These are phyloP conservation scores for Fraxinus sp. DNA, from an alignment of 305 asterid genomes.

Conservation along the genomic window DNA sequence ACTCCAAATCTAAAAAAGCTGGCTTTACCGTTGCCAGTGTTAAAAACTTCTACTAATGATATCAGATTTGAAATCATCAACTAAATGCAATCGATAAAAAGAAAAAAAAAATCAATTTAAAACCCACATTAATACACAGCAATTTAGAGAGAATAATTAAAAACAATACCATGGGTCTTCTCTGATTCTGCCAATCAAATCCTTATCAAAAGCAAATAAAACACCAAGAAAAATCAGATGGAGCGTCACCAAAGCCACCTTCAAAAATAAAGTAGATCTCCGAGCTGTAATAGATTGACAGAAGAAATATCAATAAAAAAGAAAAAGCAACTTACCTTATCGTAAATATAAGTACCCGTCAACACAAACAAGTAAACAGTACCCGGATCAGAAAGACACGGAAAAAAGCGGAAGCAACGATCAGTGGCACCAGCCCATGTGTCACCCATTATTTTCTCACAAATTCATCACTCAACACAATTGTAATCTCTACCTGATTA, in stretches of 20 bases:
- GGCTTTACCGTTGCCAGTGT: not conserved
- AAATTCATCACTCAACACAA: constrained; percentile 29
- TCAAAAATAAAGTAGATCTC: constrained; percentile 72
- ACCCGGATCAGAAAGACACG: constrained; percentile 95
- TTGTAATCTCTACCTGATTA: constrained; percentile 27
- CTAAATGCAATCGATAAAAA: constrained; percentile 5
- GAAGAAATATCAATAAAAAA: not conserved
- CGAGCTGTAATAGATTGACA: constrained; percentile 51
- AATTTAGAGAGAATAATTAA: not conserved
- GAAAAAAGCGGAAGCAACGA: constrained; percentile 70
- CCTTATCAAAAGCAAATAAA: constrained; percentile 57
- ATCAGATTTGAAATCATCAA: constrained; percentile 24
- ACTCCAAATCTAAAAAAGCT: not conserved
- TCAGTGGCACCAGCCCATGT: constrained; percentile 58
- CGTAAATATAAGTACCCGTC: constrained; percentile 6
- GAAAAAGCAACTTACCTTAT: not conserved
- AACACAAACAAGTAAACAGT: constrained; percentile 2
- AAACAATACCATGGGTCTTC: constrained; percentile 67
- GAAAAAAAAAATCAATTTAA: constrained; percentile 1
- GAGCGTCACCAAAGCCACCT: constrained; percentile 66
- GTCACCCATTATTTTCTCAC: constrained; percentile 56
- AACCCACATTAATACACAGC: constrained; percentile 9
- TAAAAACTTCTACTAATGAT: not conserved
- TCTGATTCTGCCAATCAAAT: constrained; percentile 59
- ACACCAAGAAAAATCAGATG: constrained; percentile 66